phyloP scores from a whole-genome alignment of 306 rosid genomes.

The Begonia masoniana region DNA sequence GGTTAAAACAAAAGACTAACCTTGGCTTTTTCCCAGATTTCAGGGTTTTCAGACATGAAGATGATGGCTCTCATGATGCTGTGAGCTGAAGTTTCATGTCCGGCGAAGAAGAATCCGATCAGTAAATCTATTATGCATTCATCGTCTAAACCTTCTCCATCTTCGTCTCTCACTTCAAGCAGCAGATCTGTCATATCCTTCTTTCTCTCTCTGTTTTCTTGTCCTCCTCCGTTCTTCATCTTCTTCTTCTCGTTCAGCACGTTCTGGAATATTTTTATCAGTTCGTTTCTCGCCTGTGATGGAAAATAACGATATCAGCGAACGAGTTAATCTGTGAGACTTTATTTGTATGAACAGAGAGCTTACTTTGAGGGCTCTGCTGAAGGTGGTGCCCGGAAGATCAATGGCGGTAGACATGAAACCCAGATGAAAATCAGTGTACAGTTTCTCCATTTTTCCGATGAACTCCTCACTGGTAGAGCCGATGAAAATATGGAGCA shows the following conservation, averaged over 20 bases:
- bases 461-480: constrained; percentile 1
- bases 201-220: background rate
- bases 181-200: constrained; percentile 20
- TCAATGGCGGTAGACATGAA: constrained; percentile 6
- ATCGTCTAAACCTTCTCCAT: constrained; percentile 16
- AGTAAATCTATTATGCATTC: constrained; percentile 14
- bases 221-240: background rate
- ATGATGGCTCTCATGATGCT: constrained; percentile 8
- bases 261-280: constrained; percentile 4
- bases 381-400: constrained; percentile 12
- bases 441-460: constrained; percentile 2
- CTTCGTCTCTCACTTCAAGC: constrained; percentile 15
- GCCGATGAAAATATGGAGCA: constrained; percentile 6
- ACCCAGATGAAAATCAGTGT: constrained; percentile 5
- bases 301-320: too few species aligned
- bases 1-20: background rate
- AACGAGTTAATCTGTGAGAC: too few species aligned
- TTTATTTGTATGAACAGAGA: background rate
- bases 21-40: constrained; percentile 5
- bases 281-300: constrained; percentile 10
- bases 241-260: constrained; percentile 9
- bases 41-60: constrained; percentile 5
- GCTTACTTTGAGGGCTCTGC: constrained; percentile 10
- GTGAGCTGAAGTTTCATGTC: constrained; percentile 13
- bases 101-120: constrained; percentile 15